A percentile compares a stretch with the other conserved stretches of the same genome.
Evolutionary conservation across 805 yeast species (phyloP).

Genomic region (Candida pseudofarinosa): DNA sequence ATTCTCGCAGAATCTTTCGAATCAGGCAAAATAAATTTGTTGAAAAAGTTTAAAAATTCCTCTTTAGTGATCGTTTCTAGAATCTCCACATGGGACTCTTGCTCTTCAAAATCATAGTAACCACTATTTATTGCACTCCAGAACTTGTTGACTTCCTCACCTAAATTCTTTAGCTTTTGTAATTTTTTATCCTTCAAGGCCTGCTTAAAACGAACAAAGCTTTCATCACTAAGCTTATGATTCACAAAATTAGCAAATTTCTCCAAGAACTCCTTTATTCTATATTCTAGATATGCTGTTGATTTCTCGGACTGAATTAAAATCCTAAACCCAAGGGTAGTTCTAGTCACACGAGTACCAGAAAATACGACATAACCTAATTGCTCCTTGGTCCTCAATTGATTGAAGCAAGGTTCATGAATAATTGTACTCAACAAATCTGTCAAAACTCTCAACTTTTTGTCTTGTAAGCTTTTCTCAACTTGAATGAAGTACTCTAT

Average conservation of each 20-base stretch:
- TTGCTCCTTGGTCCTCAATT: constrained; percentile 89
- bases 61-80: constrained; percentile 51
- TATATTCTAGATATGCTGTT: constrained; percentile 65
- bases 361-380: constrained; percentile 92
- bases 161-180: constrained; percentile 71
- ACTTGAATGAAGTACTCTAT: constrained; percentile 74
- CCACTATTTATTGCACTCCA: constrained; percentile 71
- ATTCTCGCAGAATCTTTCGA: constrained; percentile 15
- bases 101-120: constrained; percentile 66
- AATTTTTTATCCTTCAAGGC: constrained; percentile 63
- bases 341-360: constrained; percentile 63
- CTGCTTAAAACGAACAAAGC: constrained; percentile 62
- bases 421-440: constrained; percentile 69
- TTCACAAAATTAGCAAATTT: constrained; percentile 43
- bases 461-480: constrained; percentile 32
- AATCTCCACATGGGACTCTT: constrained; percentile 52
- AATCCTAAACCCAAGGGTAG: constrained; percentile 68
- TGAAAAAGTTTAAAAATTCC: constrained; percentile 56
- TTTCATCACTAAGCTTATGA: constrained; percentile 51
- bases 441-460: constrained; percentile 42
- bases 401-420: constrained; percentile 85
- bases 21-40: constrained; percentile 21
- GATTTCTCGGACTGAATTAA: constrained; percentile 82
- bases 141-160: constrained; percentile 67
- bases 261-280: constrained; percentile 67